phyloP scores from a whole-genome alignment of 2,329 filamentous ascomycete genomes.

The Penicillium nordicum region DNA sequence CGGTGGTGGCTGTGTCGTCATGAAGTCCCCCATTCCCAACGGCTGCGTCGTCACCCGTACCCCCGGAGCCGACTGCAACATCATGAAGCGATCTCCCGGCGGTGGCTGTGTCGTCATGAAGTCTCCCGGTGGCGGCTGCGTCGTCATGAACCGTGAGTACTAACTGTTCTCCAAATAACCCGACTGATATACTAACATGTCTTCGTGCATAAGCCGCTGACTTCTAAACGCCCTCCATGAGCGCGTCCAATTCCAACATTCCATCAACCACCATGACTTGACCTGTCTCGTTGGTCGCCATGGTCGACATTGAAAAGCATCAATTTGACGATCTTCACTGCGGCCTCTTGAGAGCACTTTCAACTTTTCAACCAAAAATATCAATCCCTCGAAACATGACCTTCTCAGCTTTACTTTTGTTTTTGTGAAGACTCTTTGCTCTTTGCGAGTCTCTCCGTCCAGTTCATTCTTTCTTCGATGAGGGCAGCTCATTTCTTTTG shows the following conservation, averaged over 20 bases:
- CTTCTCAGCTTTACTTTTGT: slow-evolving; percentile 1
- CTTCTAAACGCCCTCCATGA: neutral
- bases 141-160: slow-evolving; percentile 4
- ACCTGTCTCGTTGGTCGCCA: neutral
- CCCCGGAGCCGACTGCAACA: neutral
- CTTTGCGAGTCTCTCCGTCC: slow-evolving; percentile 2
- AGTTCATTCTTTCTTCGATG: slow-evolving; percentile 5
- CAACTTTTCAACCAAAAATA: slow-evolving; percentile 3
- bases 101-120: slow-evolving; percentile 4
- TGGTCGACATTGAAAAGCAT: neutral
- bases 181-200: neutral
- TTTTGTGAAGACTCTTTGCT: slow-evolving; percentile 2
- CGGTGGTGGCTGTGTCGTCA: slow-evolving; percentile 5
- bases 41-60: neutral
- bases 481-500: neutral
- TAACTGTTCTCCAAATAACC: neutral
- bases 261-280: neutral
- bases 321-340: neutral
- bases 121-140: slow-evolving; percentile 17
- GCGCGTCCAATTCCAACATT: neutral
- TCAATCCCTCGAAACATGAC: neutral
- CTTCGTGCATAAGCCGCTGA: neutral
- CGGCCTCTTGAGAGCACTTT: slow-evolving; percentile 1
- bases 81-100: slow-evolving; percentile 4
- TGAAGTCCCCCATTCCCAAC: neutral